These are phyloP conservation scores for Artemisia tridentata DNA, from an alignment of 129 eudicot species.

Conservation along the genomic window DNA sequence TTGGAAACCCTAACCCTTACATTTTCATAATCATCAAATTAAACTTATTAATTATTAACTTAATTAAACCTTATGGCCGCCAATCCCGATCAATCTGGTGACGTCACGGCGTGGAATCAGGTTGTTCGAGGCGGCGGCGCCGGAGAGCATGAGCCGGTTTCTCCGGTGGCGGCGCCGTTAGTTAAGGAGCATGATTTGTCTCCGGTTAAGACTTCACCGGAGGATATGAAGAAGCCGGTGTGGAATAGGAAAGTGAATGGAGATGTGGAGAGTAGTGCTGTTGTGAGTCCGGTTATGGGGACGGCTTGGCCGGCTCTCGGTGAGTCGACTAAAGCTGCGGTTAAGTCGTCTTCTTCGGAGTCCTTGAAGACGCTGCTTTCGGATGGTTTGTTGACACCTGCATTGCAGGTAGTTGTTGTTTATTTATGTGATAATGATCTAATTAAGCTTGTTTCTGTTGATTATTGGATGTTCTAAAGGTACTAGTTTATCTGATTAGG, in stretches of 20 bases:
- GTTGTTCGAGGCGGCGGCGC: slow-evolving; percentile 39
- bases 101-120: slow-evolving; percentile 47
- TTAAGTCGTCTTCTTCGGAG: slow-evolving; percentile 58
- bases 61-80: slow-evolving; percentile 37
- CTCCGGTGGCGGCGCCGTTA: slow-evolving; percentile 26
- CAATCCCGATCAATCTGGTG: slow-evolving; percentile 34
- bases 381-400: slow-evolving; percentile 38
- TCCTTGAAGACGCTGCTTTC: slow-evolving; percentile 46
- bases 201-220: slow-evolving; percentile 26
- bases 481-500: too few relatives aligned
- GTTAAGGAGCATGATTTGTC: slow-evolving; percentile 25
- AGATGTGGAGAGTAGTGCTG: slow-evolving; percentile 24
- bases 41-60: background rate
- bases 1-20: slow-evolving; percentile 27
- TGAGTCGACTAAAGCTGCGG: slow-evolving; percentile 62
- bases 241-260: slow-evolving; percentile 73
- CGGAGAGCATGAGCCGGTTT: slow-evolving; percentile 32
- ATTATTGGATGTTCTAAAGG: too few relatives aligned
- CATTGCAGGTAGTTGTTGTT: slow-evolving; percentile 42
- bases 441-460: slow-evolving; percentile 3
- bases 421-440: background rate
- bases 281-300: slow-evolving; percentile 60
- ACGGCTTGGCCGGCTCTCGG: slow-evolving; percentile 87
- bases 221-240: slow-evolving; percentile 56
- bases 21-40: slow-evolving; percentile 12